Evolutionary conservation across 768 basidiomycete genomes (phyloP), one percentile per base, ranked within the genome.

Genomic region (Cyclocybe cylindracea): DNA sequence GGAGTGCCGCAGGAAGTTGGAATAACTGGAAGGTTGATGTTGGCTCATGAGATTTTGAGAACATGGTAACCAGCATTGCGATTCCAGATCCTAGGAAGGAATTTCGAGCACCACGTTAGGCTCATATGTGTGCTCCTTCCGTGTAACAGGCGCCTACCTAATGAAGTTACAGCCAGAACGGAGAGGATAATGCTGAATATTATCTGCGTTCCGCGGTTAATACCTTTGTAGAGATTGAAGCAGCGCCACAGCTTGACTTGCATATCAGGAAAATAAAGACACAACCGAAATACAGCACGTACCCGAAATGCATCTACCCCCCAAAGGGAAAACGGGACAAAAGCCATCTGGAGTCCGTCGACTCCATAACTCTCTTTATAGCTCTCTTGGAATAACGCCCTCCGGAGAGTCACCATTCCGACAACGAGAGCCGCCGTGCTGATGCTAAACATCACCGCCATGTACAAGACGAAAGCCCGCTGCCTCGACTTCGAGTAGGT

Each of bases 291-390:
- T 11, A 45, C 8, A 33, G 19, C 2, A 42, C 59, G 41, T 19
- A 57, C 59, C 55, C 56, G 56, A 24, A 60, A 55, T 10, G 50
- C 55, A 40, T 60, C 59, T 13, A 52, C 53, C 2, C 46, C 53
- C 59, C 59, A 60, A 14, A 56, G 46, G 5, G 53, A 46, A 29
- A 57, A 42, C 3, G 59, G 55, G 39, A 60, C 46, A 37, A 50
- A 41, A 33, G 45, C 29, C 5, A 55, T 51, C 9, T 47, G 44
- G 7, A 50, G 50, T 7, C 46, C 49, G 16, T 47, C 39, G 7
- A 59, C 46, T 18, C 39, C 18, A 13, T 39, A 48, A 35, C 53
- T 45, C 6, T 14, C 39, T 11, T 19, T 24, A 24, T 24, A 37
- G 4, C 37, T 45, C 1, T 24, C 24, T 24, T 33, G 42, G 39